Evolutionary conservation across 495 filamentous ascomycete species (phyloP), one percentile per base, ranked within the genome.

Genomic region (Gamarada debralockiae): DNA sequence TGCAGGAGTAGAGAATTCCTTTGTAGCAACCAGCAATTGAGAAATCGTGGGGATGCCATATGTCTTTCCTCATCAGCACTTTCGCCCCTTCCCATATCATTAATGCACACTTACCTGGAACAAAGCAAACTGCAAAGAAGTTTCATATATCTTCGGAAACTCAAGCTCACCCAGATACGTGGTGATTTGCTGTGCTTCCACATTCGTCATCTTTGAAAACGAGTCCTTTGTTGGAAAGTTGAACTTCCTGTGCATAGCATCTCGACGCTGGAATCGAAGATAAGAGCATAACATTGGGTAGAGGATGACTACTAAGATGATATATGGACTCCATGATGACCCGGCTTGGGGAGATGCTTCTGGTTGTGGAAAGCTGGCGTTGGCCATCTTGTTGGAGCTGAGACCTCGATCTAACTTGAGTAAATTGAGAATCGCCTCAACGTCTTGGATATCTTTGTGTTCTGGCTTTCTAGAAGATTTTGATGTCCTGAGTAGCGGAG

Each of bases 1-100:
- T 5, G 65, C 68, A 0, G 72, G 64, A 43, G 71, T 70, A 13
- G 78, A 74, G 40, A 89, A 75, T 49, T 87, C 76, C 31, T 67
- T 73, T 7, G 83, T 86, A 24, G 73, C 71, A 0, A 76, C 71
- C 17, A 88, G 72, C 0, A 85, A 62, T 24, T 61, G 63, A 3
- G 79, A 81, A 45, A 86, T 86, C 18, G 77, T 73, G 0, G 83
- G 81, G 40, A 88, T 79, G 7, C 79, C 83, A 53, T 88, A 88
- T 13, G 84, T 86, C 77, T 83, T 50, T 58, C 15, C 46, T 20
- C 25, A 38, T 48, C n/a, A 48, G 44, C 4, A 29, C 7, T 15
- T 33, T 12, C 9, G 12, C 29, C 10, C 9, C 18, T 33, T 27
- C 13, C 25, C 20, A 20, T 27, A 22, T 44, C 12, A 52, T 5